Conservation (phyloP, 495 filamentous ascomycete genomes). For the Astrothelium subdiscretum region DNA sequence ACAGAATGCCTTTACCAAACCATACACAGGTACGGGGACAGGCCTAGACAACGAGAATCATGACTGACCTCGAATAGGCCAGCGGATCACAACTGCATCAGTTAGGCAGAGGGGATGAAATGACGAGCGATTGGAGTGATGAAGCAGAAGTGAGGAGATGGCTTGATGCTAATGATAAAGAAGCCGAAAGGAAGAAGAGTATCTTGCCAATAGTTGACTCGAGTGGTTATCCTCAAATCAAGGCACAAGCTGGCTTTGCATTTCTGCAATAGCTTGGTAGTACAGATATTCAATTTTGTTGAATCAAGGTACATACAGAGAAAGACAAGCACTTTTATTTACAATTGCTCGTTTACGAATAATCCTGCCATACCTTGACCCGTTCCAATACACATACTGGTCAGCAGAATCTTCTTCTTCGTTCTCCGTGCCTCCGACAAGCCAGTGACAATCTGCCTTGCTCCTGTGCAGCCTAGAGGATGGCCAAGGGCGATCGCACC, state of each 20-base stretch:
- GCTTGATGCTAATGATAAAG: constrained; percentile 28
- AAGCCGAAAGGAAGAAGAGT: constrained; percentile 27
- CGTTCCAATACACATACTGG: constrained; percentile 32
- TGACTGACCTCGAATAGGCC: constrained; percentile 30
- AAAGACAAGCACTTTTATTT: neutral
- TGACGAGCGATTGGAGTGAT: constrained; percentile 38
- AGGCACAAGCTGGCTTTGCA: constrained; percentile 13
- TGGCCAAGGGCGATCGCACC: constrained; percentile 90
- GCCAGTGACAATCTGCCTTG: constrained; percentile 66
- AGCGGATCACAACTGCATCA: constrained; percentile 35
- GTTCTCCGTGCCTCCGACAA: constrained; percentile 54
- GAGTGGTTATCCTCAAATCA: constrained; percentile 13
- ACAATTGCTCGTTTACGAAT: constrained; percentile 30
- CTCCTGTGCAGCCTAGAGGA: constrained; percentile 84
- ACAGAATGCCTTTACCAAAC: constrained; percentile 14
- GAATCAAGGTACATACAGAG: neutral
- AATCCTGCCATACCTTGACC: constrained; percentile 29
- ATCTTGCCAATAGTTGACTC: constrained; percentile 24
- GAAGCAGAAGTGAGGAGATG: constrained; percentile 28
- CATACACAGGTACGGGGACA: constrained; percentile 26
- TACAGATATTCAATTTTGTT: neutral
- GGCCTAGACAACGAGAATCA: constrained; percentile 31
- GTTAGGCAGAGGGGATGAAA: constrained; percentile 37
- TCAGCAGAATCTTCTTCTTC: constrained; percentile 33
- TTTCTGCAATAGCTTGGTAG: constrained; percentile 7